Evolutionary conservation across 2,329 filamentous ascomycete genomes (phyloP).

Genomic region (Aspergillus sp.): DNA sequence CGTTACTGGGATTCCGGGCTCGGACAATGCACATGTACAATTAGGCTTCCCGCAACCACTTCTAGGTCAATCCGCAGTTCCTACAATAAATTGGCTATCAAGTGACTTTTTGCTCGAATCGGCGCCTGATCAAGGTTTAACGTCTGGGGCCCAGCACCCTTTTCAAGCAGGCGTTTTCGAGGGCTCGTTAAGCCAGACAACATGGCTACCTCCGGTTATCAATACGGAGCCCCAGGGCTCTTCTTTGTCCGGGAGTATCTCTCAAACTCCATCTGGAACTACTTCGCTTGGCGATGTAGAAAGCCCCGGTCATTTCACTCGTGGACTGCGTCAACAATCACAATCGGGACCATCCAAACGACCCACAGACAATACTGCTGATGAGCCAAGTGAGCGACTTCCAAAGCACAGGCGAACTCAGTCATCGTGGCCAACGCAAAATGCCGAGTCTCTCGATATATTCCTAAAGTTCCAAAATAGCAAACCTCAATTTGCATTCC

Average conservation of each 20-base stretch:
- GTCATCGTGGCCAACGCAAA: conserved; percentile 15
- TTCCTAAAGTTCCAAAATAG: conserved; percentile 13
- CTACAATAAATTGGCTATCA: conserved; percentile 40
- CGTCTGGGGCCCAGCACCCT: conserved; percentile 16
- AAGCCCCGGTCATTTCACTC: conserved; percentile 22
- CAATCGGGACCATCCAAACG: conserved; percentile 22
- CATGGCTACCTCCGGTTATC: conserved; percentile 31
- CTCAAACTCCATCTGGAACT: conserved; percentile 21
- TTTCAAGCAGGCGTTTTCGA: conserved; percentile 19
- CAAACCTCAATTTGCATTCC: conserved; percentile 25
- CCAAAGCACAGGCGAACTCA: conserved; percentile 28
- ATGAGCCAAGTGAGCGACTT: conserved; percentile 25
- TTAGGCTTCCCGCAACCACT: conserved; percentile 27
- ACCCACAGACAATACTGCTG: conserved; percentile 28
- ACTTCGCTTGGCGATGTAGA: conserved; percentile 19
- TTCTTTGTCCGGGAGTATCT: conserved; percentile 17
- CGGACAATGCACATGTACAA: conserved; percentile 17
- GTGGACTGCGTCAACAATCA: conserved; percentile 23
- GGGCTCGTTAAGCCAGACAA: conserved; percentile 17
- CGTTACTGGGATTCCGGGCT: conserved; percentile 21
- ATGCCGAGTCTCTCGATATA: conserved; percentile 10
- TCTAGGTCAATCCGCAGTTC: conserved; percentile 27
- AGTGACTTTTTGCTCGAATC: conserved; percentile 28
- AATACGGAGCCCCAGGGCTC: conserved; percentile 15
- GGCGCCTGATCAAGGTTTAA: conserved; percentile 14